Base-by-base conservation (phyloP, 2,329 filamentous ascomycete genomes). In the Pseudogymnoascus sp. region DNA sequence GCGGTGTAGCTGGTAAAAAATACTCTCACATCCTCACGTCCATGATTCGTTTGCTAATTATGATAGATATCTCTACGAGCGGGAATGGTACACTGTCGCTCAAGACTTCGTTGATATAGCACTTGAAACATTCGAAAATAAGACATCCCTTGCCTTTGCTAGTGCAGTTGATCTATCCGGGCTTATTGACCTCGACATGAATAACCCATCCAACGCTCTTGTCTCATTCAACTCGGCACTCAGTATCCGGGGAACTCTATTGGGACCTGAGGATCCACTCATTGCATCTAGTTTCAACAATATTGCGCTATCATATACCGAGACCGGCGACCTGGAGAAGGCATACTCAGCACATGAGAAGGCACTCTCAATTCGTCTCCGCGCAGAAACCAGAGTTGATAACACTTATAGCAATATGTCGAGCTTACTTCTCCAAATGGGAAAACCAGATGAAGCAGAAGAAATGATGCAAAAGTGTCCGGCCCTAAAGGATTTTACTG, bases 391-490 rank as follows among this genome's bases (percentile, higher is more conserved):
- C 40, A 63, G 72, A 25, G 72, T 76, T 53, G 73, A 72, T 5
- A 76, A 77, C 65, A 75, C 73, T 12, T 76, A 75, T 63, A 75
- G 73, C 66, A 76, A 75, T 63, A 70, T 75, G 71, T 69, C 73
- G 0, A 74, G 74, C 62, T 65, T 74, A 8, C 67, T 75, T 6
- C 68, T 76, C 4, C 67, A 72, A 18, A 73, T 74, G 73, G 69
- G 69, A 4, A 67, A 69, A 37, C 69, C 73, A 7, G 67, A 76
- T 64, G 72, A 75, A 47, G 73, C 75, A 6, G 71, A 76, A 64
- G 68, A 71, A 18, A 73, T 73, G 67, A 68, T 75, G 3, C 69
- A 68, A 47, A 66, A 67, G 50, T 75, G 75, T 59, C 72, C 71
- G 1, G 72, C 68, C 6, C 62, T 76, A 8, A 72, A 73, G 62